Conservation (phyloP, 139 green algal species). For the Coelastrella sp. region DNA sequence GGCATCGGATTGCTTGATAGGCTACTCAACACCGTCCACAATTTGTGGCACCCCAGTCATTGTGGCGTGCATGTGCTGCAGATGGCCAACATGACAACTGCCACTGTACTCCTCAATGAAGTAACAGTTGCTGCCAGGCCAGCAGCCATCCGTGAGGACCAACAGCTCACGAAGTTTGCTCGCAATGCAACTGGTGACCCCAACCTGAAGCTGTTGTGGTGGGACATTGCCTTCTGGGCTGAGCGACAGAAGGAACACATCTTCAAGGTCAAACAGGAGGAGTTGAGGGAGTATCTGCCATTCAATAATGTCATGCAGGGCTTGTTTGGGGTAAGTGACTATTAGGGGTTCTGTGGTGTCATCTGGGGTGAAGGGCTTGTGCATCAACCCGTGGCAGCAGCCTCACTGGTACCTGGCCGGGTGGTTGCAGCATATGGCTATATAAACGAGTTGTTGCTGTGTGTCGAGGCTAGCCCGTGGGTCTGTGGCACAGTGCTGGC, state of each 20-base stretch:
- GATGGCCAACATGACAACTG: constrained; percentile 25
- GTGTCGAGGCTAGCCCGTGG: too few species aligned
- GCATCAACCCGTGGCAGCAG: too few species aligned
- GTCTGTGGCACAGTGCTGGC: too few species aligned
- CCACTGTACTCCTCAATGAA: constrained; percentile 6
- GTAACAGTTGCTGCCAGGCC: not conserved
- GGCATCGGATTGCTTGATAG: too few species aligned
- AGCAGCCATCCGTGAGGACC: not conserved
- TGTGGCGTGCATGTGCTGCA: not conserved
- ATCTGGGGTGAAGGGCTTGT: not conserved
- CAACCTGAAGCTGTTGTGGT: constrained; percentile 28
- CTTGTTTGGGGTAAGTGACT: constrained; percentile 76
- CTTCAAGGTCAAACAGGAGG: constrained; percentile 92
- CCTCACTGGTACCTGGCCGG: too few species aligned
- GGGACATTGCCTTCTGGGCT: constrained; percentile 91
- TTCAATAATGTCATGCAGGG: constrained; percentile 90
- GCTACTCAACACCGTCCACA: too few species aligned
- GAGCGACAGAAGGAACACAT: constrained; percentile 87
- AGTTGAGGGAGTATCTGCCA: constrained; percentile 94
- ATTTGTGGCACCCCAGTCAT: too few species aligned
- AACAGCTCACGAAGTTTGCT: not conserved
- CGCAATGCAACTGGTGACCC: constrained; percentile 32
- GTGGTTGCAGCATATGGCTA: too few species aligned
- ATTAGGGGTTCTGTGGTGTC: too few species aligned
- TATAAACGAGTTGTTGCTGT: too few species aligned